Conservation (phyloP, 495 filamentous ascomycete genomes). For the Xylaria telfairii region DNA sequence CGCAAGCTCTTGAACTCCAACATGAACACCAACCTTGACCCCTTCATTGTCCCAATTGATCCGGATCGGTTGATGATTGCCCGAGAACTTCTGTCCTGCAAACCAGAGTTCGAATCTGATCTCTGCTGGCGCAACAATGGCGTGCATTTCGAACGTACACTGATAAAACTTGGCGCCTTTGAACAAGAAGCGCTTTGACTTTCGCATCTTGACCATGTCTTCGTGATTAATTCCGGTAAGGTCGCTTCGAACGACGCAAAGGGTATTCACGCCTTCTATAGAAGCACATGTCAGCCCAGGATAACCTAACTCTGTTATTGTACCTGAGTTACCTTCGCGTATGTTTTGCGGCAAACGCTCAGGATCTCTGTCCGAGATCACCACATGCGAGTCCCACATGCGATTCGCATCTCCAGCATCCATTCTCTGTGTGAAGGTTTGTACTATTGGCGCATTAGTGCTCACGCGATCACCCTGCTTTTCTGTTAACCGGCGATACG, state of each 20-base stretch:
- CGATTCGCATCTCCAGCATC: too few species aligned
- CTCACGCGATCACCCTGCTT: too few species aligned
- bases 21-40: conserved; percentile 11
- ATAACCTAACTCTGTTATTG: conserved; percentile 42
- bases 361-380: conserved; percentile 53
- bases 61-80: conserved; percentile 56
- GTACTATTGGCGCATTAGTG: too few species aligned
- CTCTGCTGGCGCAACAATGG: conserved; percentile 61
- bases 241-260: conserved; percentile 43
- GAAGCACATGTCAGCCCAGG: too few species aligned
- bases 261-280: too few species aligned
- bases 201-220: conserved; percentile 44
- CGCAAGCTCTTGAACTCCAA: too few species aligned
- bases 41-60: conserved; percentile 55
- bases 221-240: conserved; percentile 41
- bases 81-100: conserved; percentile 51
- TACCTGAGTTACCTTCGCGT: conserved; percentile 46
- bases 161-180: conserved; percentile 52
- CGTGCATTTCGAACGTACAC: conserved; percentile 57
- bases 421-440: too few species aligned
- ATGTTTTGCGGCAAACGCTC: conserved; percentile 50
- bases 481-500: too few species aligned
- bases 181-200: conserved; percentile 42
- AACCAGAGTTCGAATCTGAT: conserved; percentile 63
- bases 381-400: conserved; percentile 53